Conservation (phyloP, 768 basidiomycete species). For the Amanita brunnescens region DNA sequence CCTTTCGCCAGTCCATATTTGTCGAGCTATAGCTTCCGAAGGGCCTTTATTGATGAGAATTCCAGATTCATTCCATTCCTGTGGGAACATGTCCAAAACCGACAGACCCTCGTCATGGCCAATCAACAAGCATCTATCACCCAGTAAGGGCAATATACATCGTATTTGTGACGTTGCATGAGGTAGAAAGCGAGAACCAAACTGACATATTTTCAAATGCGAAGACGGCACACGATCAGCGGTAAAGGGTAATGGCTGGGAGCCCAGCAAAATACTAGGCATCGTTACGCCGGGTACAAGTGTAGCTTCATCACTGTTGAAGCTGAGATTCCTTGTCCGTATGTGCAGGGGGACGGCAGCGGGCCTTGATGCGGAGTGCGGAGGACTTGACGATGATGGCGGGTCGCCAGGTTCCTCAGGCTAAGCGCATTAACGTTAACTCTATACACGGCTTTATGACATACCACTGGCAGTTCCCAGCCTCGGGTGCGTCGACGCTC, state of each 20-base stretch:
- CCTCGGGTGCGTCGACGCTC: conserved; percentile 53
- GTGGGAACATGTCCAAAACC: conserved; percentile 76
- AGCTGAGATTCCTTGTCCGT: conserved; percentile 33
- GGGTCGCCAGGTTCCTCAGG: neutral
- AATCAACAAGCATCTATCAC: conserved; percentile 60
- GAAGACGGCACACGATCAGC: conserved; percentile 49
- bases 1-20: conserved; percentile 77
- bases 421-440: neutral
- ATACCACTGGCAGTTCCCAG: conserved; percentile 39
- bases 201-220: conserved; percentile 62
- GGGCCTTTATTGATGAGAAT: conserved; percentile 48
- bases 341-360: conserved; percentile 28
- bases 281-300: conserved; percentile 18
- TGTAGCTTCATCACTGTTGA: conserved; percentile 19
- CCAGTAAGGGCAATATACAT: conserved; percentile 62
- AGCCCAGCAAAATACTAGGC: conserved; percentile 20
- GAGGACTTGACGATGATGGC: conserved; percentile 9
- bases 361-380: conserved; percentile 9
- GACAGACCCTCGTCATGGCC: conserved; percentile 77
- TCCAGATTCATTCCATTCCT: conserved; percentile 53
- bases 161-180: conserved; percentile 70
- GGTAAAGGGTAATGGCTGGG: conserved; percentile 33
- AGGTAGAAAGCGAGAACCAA: conserved; percentile 81
- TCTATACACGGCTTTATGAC: neutral
- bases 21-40: conserved; percentile 56